Evolutionary conservation across 2,329 filamentous ascomycete species (phyloP), one percentile per base, ranked within the genome.

Genomic region (Sarocladium strictum): DNA sequence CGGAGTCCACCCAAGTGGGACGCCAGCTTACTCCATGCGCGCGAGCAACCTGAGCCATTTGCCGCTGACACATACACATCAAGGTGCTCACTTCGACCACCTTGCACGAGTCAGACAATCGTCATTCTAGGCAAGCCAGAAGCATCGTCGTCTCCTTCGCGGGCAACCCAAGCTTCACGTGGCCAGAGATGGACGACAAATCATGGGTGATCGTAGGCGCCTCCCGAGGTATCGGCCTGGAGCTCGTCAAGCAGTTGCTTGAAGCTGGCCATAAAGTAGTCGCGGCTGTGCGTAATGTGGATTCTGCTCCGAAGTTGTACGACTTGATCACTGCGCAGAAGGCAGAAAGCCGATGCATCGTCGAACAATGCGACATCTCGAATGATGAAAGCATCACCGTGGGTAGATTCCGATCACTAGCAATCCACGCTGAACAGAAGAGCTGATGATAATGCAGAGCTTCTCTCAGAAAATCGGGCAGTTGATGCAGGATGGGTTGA

Each of bases 181-280:
- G n/a, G n/a, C n/a, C 21, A 52, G 15, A 19, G 26, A 54, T 54
- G 52, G 37, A 14, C 29, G 37, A 4, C 52, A 17, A 54, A 14
- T 47, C 53, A 11, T 55, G 53, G 53, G 27, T 55, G 17, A 47
- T 55, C 5, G 32, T 50, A 4, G 53, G 53, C 27, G 53, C 53
- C 24, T 54, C 53, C 24, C 67, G 53, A 33, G 53, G 53, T 12
- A 54, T 54, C 19, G 53, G 53, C 11, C 40, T 54, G 29, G 53
- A 54, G 40, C 45, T 54, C 19, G 53, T 54, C 21, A 47, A 47
- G 27, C 53, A 54, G 19, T 35, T 54, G 40, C 53, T 54, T 17
- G 38, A 54, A 21, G 27, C 38, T 23, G 53, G 40, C 38, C 7
- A 35, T 15, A 21, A 23, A 3, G 53, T 54, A 14, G 23, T 54